Percentiles rank a stretch among this genome's conserved stretches.
These are phyloP conservation scores for Dothistroma septosporum DNA, from an alignment of 2,329 filamentous ascomycete species.

Conservation along the genomic window DNA sequence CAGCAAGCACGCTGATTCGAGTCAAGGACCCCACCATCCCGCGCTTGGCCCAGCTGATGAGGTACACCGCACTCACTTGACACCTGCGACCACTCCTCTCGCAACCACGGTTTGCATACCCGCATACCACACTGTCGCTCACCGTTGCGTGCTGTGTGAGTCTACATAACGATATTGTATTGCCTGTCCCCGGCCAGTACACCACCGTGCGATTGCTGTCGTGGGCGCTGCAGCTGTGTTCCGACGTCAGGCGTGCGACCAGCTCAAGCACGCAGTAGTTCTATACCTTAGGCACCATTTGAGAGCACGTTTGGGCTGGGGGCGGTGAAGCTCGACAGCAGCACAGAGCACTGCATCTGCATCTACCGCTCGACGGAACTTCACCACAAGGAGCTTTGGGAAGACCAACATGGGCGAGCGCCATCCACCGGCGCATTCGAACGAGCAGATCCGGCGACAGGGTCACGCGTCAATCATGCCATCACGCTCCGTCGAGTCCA, in stretches of 20 bases:
- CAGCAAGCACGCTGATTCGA: not conserved
- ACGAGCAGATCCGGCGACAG: slow-evolving; percentile 20
- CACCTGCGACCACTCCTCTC: not conserved
- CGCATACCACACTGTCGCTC: not conserved
- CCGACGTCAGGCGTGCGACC: not conserved
- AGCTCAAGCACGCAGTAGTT: not conserved
- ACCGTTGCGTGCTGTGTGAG: not conserved
- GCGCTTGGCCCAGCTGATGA: not conserved
- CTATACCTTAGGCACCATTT: slow-evolving; percentile 1
- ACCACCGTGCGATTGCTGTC: not conserved
- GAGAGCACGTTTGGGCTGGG: slow-evolving; percentile 6
- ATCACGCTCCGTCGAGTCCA: slow-evolving; percentile 30
- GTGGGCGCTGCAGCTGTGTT: not conserved
- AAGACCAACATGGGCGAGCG: not conserved
- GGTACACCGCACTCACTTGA: not conserved
- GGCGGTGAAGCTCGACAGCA: slow-evolving; percentile 8
- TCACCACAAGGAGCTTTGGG: not conserved
- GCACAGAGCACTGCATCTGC: not conserved
- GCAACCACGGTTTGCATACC: not conserved
- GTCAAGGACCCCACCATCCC: not conserved
- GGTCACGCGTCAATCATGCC: slow-evolving; percentile 28
- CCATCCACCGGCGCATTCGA: slow-evolving; percentile 15
- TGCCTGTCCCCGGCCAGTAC: not conserved
- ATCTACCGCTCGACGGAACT: not conserved
- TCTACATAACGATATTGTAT: not conserved